Conservation (phyloP, 768 basidiomycete species). For the Tulasnella sp. region DNA sequence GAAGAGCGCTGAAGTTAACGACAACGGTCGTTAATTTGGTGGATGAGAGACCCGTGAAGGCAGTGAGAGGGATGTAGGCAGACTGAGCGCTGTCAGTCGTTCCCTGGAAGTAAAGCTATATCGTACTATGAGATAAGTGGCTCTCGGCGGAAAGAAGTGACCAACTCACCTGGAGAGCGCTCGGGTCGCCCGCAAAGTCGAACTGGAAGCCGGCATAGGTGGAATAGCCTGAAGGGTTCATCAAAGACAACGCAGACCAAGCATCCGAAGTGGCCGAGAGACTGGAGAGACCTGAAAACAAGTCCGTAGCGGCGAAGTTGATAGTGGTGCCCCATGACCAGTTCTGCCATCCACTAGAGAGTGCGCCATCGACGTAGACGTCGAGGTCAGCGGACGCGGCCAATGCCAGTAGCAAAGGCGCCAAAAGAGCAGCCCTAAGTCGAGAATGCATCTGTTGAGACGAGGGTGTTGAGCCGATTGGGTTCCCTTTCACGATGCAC, state of each 20-base stretch:
- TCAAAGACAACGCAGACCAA: slow-evolving; percentile 48
- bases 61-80: slow-evolving; percentile 43
- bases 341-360: slow-evolving; percentile 48
- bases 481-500: not conserved
- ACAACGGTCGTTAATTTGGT: slow-evolving; percentile 44
- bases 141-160: not conserved
- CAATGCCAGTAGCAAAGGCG: slow-evolving; percentile 7
- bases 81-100: slow-evolving; percentile 41
- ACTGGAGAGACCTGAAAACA: slow-evolving; percentile 40
- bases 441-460: not conserved
- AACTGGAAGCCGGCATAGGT: slow-evolving; percentile 48
- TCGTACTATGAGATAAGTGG: not conserved
- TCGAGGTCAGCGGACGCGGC: slow-evolving; percentile 37
- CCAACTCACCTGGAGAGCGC: slow-evolving; percentile 34
- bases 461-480: not conserved
- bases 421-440: not conserved
- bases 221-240: slow-evolving; percentile 37
- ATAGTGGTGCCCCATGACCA: slow-evolving; percentile 50
- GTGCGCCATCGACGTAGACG: slow-evolving; percentile 44
- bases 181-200: slow-evolving; percentile 43
- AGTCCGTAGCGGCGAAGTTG: slow-evolving; percentile 45
- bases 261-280: slow-evolving; percentile 44
- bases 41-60: slow-evolving; percentile 40
- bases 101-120: slow-evolving; percentile 41
- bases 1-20: slow-evolving; percentile 46